Evolutionary conservation across 768 basidiomycete species (phyloP), one percentile per base, ranked within the genome.

Genomic region (Tulasnella sp.): DNA sequence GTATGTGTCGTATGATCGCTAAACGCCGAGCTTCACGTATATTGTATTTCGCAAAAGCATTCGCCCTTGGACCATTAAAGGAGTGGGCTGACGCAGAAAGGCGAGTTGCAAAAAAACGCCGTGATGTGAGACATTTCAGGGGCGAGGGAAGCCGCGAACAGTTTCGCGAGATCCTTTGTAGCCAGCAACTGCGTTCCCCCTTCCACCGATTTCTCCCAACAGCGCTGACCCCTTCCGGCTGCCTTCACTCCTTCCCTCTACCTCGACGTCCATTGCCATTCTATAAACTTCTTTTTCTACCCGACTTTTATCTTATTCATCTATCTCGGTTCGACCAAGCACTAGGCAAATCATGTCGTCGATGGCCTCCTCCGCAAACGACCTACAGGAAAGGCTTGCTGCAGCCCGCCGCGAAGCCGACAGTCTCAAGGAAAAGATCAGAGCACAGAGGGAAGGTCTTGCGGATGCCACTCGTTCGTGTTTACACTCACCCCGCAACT

Each of bases 381-480:
- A 78, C 38, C 22, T 78, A 22, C 78, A 78, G 45, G 78, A 78
- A 38, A 72, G 93, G 81, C 99, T 99, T 83, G 94, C 97, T 64
- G 94, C 96, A 73, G 97, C 97, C 77, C 91, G 97, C 80, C 88
- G 97, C 82, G 97, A 99, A 85, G 96, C 96, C 67, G 97, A 99
- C 85, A 92, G 89, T 82, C 84, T 99, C 85, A 99, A 97, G 86
- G 97, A 99, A 88, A 97, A 96, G 90, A 99, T 99, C 83, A 88
- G 96, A 81, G 91, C 94, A 70, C 97, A 94, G 84, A 92, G 91
- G 82, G 97, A 99, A 84, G 94, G 96, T 77, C 94, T 96, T 70
- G 96, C 94, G n/a, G 97, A 99, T 85, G 97, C 97, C 22, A 97
- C 93, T 82, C 85, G 97, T 99, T 82, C 85, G 96, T 91, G 38